These are phyloP conservation scores for Candida maesae DNA, from an alignment of 805 yeast species.

Conservation along the genomic window DNA sequence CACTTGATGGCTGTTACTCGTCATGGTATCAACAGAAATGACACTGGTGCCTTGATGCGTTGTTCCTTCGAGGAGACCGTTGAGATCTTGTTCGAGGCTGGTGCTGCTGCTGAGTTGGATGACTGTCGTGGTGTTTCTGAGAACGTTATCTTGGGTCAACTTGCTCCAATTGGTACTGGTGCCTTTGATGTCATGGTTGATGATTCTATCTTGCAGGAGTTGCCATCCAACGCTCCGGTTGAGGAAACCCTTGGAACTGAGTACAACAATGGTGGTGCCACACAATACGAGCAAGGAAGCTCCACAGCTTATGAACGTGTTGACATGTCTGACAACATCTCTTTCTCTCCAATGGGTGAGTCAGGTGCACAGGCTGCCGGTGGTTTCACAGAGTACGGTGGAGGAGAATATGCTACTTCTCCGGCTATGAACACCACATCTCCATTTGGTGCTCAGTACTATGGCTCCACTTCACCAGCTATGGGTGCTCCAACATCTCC, in stretches of 20 bases:
- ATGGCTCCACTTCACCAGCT: conserved; percentile 42
- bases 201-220: conserved; percentile 69
- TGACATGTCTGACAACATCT: conserved; percentile 65
- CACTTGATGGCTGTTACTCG: conserved; percentile 98
- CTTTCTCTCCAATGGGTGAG: conserved; percentile 90
- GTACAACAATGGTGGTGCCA: conserved; percentile 68
- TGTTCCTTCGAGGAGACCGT: conserved; percentile 99
- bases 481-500: conserved; percentile 13
- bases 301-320: conserved; percentile 67
- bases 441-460: conserved; percentile 40
- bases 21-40: conserved; percentile 98
- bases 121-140: conserved; percentile 99
- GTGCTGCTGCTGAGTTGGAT: conserved; percentile 95
- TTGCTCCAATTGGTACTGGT: conserved; percentile 99
- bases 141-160: conserved; percentile 94
- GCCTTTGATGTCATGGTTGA: conserved; percentile 94
- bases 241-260: conserved; percentile 35
- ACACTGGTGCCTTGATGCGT: conserved; percentile 98
- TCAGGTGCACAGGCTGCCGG: conserved; percentile 90
- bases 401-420: conserved; percentile 54
- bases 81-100: conserved; percentile 95
- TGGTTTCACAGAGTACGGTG: conserved; percentile 51
- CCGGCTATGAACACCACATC: conserved; percentile 51
- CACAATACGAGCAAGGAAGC: conserved; percentile 76
- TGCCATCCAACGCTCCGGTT: conserved; percentile 33